Evolutionary conservation across 177 flowering plant genomes (phyloP).

Genomic region (Vitis hybrid): DNA sequence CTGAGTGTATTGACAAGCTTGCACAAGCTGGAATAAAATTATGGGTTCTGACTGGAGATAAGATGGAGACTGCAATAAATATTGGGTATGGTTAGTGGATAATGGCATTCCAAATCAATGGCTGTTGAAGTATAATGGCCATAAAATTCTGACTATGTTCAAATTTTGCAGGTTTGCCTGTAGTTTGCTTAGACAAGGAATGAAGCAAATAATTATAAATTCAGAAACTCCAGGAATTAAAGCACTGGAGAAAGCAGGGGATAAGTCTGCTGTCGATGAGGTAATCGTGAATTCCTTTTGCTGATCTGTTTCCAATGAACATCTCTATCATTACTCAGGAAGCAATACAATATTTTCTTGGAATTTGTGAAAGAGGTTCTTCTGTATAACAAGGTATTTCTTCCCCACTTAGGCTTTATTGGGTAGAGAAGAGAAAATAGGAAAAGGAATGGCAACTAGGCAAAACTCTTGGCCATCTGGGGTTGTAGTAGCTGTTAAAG

Average conservation of each 20-base stretch:
- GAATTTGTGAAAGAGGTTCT: background rate
- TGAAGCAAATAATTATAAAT: constrained; percentile 70
- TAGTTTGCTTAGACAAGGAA: constrained; percentile 81
- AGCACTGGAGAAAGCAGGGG: constrained; percentile 51
- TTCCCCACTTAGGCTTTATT: too few species aligned
- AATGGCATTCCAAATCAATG: background rate
- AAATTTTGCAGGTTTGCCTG: constrained; percentile 63
- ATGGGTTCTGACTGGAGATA: constrained; percentile 65
- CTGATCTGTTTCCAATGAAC: background rate
- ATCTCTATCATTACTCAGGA: too few species aligned
- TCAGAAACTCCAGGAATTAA: constrained; percentile 50
- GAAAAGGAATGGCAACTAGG: too few species aligned
- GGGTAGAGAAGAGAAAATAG: too few species aligned
- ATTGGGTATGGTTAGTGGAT: constrained; percentile 38
- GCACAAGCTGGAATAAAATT: constrained; percentile 65
- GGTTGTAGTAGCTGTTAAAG: too few species aligned
- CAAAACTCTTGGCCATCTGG: too few species aligned
- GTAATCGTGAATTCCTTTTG: constrained; percentile 25
- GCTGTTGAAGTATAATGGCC: background rate
- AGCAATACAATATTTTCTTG: background rate
- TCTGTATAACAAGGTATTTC: background rate
- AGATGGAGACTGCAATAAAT: constrained; percentile 67
- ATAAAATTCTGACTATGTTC: constrained; percentile 13
- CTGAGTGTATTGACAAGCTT: constrained; percentile 63
- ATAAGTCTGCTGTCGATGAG: constrained; percentile 42